Base-by-base conservation (phyloP, 2,329 filamentous ascomycete species). In the Aspergillus luchuensis region DNA sequence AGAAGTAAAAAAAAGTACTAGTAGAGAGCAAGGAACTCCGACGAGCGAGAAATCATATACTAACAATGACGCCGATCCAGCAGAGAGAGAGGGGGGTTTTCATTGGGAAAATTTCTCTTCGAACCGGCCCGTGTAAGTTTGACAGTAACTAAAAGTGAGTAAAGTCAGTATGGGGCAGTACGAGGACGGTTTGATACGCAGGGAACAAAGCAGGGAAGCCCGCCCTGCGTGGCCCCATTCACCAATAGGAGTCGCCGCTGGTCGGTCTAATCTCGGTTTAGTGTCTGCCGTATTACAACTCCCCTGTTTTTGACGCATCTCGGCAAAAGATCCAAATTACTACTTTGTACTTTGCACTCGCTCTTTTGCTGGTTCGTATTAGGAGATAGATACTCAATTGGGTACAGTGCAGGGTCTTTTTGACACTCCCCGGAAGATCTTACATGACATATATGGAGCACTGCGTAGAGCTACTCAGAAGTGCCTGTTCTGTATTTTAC, bases 51-150 rank as follows among this genome's bases (percentile, higher is more conserved):
- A 50, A 33, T 33, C 25, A 50, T 49, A 49, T 50, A 45, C 17
- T 21, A 56, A 56, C 39, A 43, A 55, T 55, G 53, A 56, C 53
- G 53, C 39, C 43, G 53, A 47, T 56, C 33, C 56, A 45, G 39
- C 39, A 52, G 15, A 28, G 45, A 28, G 45, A 30, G 53, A 36
- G 25, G 39, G 53, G 53, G 19, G 17, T 21, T 21, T 28, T 0
- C 23, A 30, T 50, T 50, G 23, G 23, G 47, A 50, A 50, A 30
- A 17, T 50, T 50, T 50, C 47, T 25, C 25, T 11, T 23, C 15
- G 5, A 23, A 11, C 45, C 21, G 45, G 21, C 47, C 41, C 41
- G 41, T 10, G 47, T 36, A 36, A 15, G 33, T 36, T 36, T 36
- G 33, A 11, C 33, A 36, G 33, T 36, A 36, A 36, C 10, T 5